Base-by-base conservation (phyloP, 2,329 filamentous ascomycete species). In the Arthrobotrys megalospora region DNA sequence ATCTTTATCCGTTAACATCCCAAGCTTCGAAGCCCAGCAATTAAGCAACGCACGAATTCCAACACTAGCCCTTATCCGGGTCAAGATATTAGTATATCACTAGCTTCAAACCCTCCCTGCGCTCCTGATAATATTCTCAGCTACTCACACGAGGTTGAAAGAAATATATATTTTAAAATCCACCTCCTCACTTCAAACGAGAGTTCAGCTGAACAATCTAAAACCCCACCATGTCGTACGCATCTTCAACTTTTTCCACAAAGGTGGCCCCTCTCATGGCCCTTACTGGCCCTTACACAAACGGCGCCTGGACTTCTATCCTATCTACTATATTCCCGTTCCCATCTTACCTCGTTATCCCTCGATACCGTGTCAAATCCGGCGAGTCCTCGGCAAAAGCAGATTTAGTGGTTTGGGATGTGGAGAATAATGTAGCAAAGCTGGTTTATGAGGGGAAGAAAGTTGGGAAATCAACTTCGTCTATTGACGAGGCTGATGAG, bases 261-360 rank as follows among this genome's bases (percentile, higher is more conserved):
- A 78, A 67, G 48, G 60, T 78, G 14, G 67, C 75, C 3, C 75
- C 75, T n/a, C 53, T 78, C 12, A 78, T 78, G 75, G 67, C 60
- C 8, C 43, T 53, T 10, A 47, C 63, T 12, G 75, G 75, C 11
- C 75, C 75, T 6, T 78, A 72, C 53, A 72, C 75, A 36, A 78
- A 78, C 38, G 75, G 75, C n/a, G 75, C 75, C 34, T 78, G 75
- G 75, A 72, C 75, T 16, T 78, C 75, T 24, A 78, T 78, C 34
- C 53, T 78, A 6, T 53, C 62, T 21, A 67, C 75, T 1, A 78
- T 78, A 1, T 78, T 67, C 24, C 67, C 67, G 8, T 72, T 78
- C 36, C 75, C 75, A n/a, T 52, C 43, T 7, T 78, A 68, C 53
- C 75, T 78, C 52, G 63, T 78, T 19, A 78, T 78, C 52, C 75